Evolutionary conservation across 352 stramenopile species (phyloP), one percentile per base, ranked within the genome.

Genomic region (Globisporangium perplexum): DNA sequence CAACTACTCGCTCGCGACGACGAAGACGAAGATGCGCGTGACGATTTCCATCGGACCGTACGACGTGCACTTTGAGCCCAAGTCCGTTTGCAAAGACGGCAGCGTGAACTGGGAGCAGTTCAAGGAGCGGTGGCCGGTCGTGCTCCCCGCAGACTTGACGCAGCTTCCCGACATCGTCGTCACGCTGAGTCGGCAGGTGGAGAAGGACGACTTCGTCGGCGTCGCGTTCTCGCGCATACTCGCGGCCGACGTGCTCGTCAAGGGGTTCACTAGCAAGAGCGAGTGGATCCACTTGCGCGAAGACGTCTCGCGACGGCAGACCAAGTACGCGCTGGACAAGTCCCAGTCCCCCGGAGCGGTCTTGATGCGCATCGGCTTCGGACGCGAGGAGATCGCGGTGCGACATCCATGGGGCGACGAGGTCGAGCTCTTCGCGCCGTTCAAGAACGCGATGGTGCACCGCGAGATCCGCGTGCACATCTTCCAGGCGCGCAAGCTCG

Each of bases 401-500:
- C 68, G 77, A 0, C 55, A 79, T 7, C 66, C 66, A 0, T 92
- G 82, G 82, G 60, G 68, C 7, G 73, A 72, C 6, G 69, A 85
- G 1, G 38, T 48, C 0, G 47, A 62, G 10, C 48, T 87, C 0
- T 88, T 86, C 31, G 36, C 52, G 3, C 68, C 73, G 0, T 85
- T 87, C 45, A 68, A 72, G 4, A 69, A 71, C 2, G 63, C 77
- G 24, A 57, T 62, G 22, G 68, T 91, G 18, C 53, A 87, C 53
- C 68, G 75, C 2, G 76, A 90, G 22, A 61, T 96, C 10, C 83
- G 86, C 7, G 74, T 96, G 0, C 77, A 96, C 51, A 31, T 96
- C 14, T 97, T 90, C 59, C 88, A 96, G 53, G 80, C 78, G 20
- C 69, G 83, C 17, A 69, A 77, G 31, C 53, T 89, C 0, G 55